Conservation (phyloP, 2,329 filamentous ascomycete genomes). For the Sporothrix pseudoabietina region DNA sequence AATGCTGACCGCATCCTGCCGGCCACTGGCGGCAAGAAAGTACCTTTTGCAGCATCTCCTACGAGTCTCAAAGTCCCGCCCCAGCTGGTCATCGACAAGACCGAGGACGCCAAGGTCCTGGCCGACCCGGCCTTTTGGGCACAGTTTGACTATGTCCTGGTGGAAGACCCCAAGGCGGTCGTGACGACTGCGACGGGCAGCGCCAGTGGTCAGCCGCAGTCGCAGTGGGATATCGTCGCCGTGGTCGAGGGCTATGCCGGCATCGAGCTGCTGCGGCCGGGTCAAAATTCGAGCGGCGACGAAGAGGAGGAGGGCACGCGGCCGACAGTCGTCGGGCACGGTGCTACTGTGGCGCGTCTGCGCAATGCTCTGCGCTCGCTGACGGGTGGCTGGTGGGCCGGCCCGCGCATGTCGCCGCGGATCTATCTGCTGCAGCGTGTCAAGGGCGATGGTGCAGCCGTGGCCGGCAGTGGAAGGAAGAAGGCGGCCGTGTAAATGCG, state of each 20-base stretch:
- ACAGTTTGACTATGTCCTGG: slow-evolving; percentile 64
- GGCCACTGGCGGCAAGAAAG: slow-evolving; percentile 2
- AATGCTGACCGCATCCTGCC: not conserved
- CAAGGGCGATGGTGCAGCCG: slow-evolving; percentile 30
- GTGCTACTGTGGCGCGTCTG: slow-evolving; percentile 44
- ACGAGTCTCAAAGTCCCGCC: not conserved
- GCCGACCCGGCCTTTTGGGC: slow-evolving; percentile 59
- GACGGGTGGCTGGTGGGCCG: slow-evolving; percentile 66
- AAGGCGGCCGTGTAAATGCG: not conserved
- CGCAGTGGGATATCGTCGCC: slow-evolving; percentile 57
- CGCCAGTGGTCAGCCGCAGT: slow-evolving; percentile 9
- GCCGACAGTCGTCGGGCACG: slow-evolving; percentile 49
- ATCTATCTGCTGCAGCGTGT: slow-evolving; percentile 53
- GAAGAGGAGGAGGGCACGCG: slow-evolving; percentile 35
- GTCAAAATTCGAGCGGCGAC: slow-evolving; percentile 37
- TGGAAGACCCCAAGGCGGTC: slow-evolving; percentile 54
- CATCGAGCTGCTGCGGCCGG: slow-evolving; percentile 59
- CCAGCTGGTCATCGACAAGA: slow-evolving; percentile 59
- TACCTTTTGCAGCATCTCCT: not conserved
- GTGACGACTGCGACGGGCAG: slow-evolving; percentile 44
- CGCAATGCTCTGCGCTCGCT: slow-evolving; percentile 48
- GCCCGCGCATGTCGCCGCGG: slow-evolving; percentile 61
- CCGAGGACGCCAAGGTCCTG: slow-evolving; percentile 54
- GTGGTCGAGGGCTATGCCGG: slow-evolving; percentile 62
- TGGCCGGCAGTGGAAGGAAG: not conserved